Evolutionary conservation across 148 eudicot species (phyloP).

Genomic region (Rhododendron griersonianum): DNA sequence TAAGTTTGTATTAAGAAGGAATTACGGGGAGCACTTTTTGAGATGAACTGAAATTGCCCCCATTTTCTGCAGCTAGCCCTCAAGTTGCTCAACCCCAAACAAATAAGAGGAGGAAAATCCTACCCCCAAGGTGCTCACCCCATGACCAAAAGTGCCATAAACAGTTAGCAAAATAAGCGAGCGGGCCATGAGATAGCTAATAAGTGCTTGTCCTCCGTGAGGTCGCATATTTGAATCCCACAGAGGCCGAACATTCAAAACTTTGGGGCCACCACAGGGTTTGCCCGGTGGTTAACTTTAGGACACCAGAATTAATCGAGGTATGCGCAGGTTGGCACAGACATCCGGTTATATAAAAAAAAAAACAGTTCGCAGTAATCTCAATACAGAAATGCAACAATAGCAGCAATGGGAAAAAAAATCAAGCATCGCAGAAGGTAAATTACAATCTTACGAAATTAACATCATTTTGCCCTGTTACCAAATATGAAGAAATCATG

Average conservation of each 20-base stretch:
- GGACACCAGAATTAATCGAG: too few species aligned
- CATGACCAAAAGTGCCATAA: too few species aligned
- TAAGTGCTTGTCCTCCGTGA: too few species aligned
- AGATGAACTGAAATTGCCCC: neutral
- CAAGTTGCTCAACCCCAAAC: too few species aligned
- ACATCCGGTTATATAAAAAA: neutral
- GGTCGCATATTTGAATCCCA: too few species aligned
- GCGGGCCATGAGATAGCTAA: too few species aligned
- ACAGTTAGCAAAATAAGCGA: too few species aligned
- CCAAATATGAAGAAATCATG: neutral
- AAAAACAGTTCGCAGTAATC: neutral
- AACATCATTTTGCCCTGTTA: neutral
- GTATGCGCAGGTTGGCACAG: neutral
- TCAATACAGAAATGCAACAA: neutral
- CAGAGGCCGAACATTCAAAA: too few species aligned
- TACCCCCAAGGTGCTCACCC: too few species aligned
- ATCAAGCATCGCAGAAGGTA: neutral
- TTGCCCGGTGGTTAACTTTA: too few species aligned
- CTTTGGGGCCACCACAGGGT: too few species aligned
- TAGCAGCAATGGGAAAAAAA: neutral
- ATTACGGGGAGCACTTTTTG: neutral
- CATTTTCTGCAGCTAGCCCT: neutral
- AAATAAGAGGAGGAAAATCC: too few species aligned
- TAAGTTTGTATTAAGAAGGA: neutral
- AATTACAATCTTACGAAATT: neutral